phyloP scores from a whole-genome alignment of 208 protist genomes.

The Crithidia brevicula region DNA sequence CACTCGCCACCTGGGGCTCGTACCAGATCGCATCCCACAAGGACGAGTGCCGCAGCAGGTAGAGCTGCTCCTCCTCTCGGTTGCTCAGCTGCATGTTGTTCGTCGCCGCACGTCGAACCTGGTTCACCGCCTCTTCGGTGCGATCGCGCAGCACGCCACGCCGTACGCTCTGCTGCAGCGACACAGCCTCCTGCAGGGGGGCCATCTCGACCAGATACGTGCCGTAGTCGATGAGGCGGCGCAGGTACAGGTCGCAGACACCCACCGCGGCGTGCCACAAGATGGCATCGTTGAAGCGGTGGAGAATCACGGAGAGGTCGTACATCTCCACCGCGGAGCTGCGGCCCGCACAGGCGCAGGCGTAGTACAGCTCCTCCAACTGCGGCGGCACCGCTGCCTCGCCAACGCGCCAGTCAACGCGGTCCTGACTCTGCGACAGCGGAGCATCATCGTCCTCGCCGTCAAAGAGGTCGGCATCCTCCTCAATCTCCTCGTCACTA shows the following conservation, averaged over 20 bases:
- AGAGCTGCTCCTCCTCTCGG: constrained; percentile 82
- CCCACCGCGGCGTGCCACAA: constrained; percentile 89
- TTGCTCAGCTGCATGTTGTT: constrained; percentile 71
- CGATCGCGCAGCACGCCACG: constrained; percentile 48
- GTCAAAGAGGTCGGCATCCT: constrained; percentile 35
- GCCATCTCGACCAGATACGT: constrained; percentile 84
- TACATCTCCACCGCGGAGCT: constrained; percentile 82
- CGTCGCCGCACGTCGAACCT: constrained; percentile 16
- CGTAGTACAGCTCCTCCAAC: constrained; percentile 69
- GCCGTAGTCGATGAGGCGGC: constrained; percentile 81
- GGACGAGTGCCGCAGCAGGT: constrained; percentile 75
- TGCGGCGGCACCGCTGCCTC: constrained; percentile 45
- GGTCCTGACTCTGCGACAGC: constrained; percentile 53
- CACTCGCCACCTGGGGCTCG: constrained; percentile 70
- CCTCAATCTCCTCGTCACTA: constrained; percentile 30
- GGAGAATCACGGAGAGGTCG: constrained; percentile 76
- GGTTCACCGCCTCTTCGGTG: constrained; percentile 50
- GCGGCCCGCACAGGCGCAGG: constrained; percentile 60
- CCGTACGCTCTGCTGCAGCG: constrained; percentile 63
- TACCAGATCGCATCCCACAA: constrained; percentile 89
- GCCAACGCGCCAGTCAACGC: constrained; percentile 55
- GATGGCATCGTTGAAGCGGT: constrained; percentile 61
- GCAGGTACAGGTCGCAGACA: constrained; percentile 77
- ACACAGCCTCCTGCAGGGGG: constrained; percentile 81
- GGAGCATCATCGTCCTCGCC: constrained; percentile 51